Percentiles rank a stretch among this genome's conserved stretches.
Evolutionary conservation across 495 filamentous ascomycete genomes (phyloP).

Genomic region (Aspergillus sclerotiicarbonarius): DNA sequence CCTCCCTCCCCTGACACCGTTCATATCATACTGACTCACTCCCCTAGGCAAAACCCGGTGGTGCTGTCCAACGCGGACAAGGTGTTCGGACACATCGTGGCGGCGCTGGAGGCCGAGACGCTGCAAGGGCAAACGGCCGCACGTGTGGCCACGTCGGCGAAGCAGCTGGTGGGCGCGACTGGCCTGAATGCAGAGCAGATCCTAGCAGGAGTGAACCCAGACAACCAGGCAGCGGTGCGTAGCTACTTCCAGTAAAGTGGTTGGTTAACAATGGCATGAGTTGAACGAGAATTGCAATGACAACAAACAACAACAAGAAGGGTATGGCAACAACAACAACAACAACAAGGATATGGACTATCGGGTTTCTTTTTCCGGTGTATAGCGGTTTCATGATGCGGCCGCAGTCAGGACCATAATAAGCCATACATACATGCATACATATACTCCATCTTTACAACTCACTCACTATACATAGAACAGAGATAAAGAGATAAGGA

Average conservation of each 20-base stretch:
- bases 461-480: background rate
- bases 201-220: slow-evolving; percentile 65
- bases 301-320: too few species aligned
- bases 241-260: slow-evolving; percentile 59
- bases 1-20: slow-evolving; percentile 5
- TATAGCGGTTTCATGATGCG: slow-evolving; percentile 2
- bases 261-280: background rate
- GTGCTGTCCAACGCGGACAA: slow-evolving; percentile 71
- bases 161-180: slow-evolving; percentile 66
- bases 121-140: slow-evolving; percentile 76
- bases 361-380: slow-evolving; percentile 1
- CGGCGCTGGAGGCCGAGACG: slow-evolving; percentile 87
- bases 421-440: background rate
- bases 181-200: slow-evolving; percentile 68
- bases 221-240: slow-evolving; percentile 73
- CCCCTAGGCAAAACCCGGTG: slow-evolving; percentile 83
- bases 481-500: background rate
- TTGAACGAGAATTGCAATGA: slow-evolving; percentile 1
- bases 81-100: slow-evolving; percentile 77
- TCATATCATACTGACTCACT: slow-evolving; percentile 18
- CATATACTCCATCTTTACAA: background rate
- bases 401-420: background rate
- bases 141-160: slow-evolving; percentile 70
- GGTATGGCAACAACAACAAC: too few species aligned
- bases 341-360: slow-evolving; percentile 10